Base-by-base conservation (phyloP, 2,329 filamentous ascomycete species). In the Calonectria naviculata region DNA sequence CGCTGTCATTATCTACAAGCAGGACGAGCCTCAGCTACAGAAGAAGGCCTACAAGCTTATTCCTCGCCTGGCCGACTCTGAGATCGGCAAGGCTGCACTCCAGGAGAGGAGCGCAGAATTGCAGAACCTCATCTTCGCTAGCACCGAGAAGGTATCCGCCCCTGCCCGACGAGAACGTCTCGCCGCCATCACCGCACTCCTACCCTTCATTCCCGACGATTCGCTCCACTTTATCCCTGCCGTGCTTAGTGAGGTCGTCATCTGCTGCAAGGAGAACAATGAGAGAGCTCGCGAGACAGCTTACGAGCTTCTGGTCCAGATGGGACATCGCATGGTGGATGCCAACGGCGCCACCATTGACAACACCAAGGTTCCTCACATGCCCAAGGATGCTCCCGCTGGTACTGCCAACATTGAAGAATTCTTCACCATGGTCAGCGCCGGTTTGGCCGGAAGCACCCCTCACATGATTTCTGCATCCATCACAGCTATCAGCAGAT, bases 31-130 rank as follows among this genome's bases (percentile, higher is more conserved):
- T 12, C 96, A 98, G 82, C 87, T 99, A 41, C 96, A 98, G 83
- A 99, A 99, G 90, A 99, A 99, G 85, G 96, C 97, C 0, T 99
- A 99, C 87, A 98, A 98, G 86, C 90, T 99, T 63, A 97, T 99
- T 62, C 96, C 97, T 4, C 93, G 97, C 66, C 89, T 99, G 46
- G 93, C 94, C 2, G 93, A 94, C 74, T 97, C 95, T 1, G 90
- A 94, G 38, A 90, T 89, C 60, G 97, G 97, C 54, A 91, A 90
- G 75, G 84, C 87, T n/a, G 95, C 96, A 4, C 88, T 99, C 2
- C 83, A 89, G 73, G 92, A 95, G 79, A 91, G 95, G 65, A 94
- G 91, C 75, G 83, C 84, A 0, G 95, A 98, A 79, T 87, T 99
- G 24, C 96, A 98, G 83, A 84, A 90, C n/a, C 87, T 99, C 60